Base-by-base conservation (phyloP, 257 asterid species). In the Striga asiatica region DNA sequence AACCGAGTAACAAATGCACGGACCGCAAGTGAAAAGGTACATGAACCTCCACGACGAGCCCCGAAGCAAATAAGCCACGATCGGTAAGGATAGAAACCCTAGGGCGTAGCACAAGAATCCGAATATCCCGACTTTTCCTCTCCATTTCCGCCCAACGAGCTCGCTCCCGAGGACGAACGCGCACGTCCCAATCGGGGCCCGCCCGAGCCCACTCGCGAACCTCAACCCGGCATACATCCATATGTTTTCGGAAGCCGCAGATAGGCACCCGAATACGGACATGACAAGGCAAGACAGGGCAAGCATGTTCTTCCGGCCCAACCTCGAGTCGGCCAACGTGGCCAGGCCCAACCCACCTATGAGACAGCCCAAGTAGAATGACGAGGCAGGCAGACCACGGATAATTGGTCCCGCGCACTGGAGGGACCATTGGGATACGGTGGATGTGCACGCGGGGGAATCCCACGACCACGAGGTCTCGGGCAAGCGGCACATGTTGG, bases 111-210 rank as follows among this genome's bases (percentile, higher is more conserved):
- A 66, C 4, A 68, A 13, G 60, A 75, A 75, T 50, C 78, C 80
- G 3, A 73, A 1, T 3, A 69, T 32, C 38, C 82, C 84, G 4
- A 72, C 76, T 3, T 57, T 58, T 3, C 69, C 75, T 55, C 78
- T 64, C 76, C 74, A 75, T 49, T 61, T 46, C 48, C 66, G 71
- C 31, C 74, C 78, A 5, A 81, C 81, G 4, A 78, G 52, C 39
- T 81, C 89, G 0, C 75, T 71, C 2, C 79, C 60, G 10, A 70
- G 58, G 21, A 81, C 89, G 0, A 81, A 64, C 3, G 74, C 77
- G 10, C 72, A 62, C 0, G 74, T 66, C 5, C 77, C 81, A 8
- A 78, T 67, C 0, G 69, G 60, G 1, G 85, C 62, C 0, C 78
- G 70, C 0, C 83, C 83, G 22, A 65, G 50, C 8, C 85, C 89